Conservation (phyloP, 176 grass and related monocot genomes). For the Phragmites australis region DNA sequence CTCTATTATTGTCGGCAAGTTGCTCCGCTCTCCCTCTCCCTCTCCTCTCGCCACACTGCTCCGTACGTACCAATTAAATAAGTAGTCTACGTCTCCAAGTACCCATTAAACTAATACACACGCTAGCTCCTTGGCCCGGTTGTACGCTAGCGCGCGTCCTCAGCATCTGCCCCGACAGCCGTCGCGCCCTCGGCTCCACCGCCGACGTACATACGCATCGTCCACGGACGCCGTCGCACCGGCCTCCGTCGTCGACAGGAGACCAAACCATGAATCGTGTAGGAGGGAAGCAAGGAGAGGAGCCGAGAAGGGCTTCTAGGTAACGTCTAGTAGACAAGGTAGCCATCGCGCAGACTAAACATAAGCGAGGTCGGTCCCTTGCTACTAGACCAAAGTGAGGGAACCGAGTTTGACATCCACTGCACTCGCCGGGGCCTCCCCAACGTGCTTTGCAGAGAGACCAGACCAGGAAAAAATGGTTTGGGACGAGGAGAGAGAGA, state of each 20-base stretch:
- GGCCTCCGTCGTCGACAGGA: not conserved
- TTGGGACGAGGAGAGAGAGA: not conserved
- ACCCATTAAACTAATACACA: conserved; percentile 17
- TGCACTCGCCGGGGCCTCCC: conserved; percentile 24
- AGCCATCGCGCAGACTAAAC: conserved; percentile 18
- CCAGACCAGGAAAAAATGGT: not conserved
- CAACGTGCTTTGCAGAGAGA: not conserved
- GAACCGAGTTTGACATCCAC: conserved; percentile 38
- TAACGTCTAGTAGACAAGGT: conserved; percentile 24
- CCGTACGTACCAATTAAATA: not conserved
- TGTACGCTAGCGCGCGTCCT: conserved; percentile 43
- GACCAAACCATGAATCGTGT: not conserved
- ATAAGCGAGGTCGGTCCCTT: conserved; percentile 12
- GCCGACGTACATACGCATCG: not conserved
- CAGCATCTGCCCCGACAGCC: conserved; percentile 43
- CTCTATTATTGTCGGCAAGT: conserved; percentile 24
- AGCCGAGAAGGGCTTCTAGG: not conserved
- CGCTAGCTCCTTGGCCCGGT: conserved; percentile 9
- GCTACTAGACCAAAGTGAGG: not conserved
- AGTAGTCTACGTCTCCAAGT: conserved; percentile 23
- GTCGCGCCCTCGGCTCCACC: conserved; percentile 35
- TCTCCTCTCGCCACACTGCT: not conserved
- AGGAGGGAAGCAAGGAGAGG: too few species aligned
- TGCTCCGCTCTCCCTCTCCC: not conserved
- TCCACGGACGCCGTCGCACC: conserved; percentile 16